Evolutionary conservation across 2,329 filamentous ascomycete species (phyloP), one percentile per base, ranked within the genome.

Genomic region (Exophiala viscosa): DNA sequence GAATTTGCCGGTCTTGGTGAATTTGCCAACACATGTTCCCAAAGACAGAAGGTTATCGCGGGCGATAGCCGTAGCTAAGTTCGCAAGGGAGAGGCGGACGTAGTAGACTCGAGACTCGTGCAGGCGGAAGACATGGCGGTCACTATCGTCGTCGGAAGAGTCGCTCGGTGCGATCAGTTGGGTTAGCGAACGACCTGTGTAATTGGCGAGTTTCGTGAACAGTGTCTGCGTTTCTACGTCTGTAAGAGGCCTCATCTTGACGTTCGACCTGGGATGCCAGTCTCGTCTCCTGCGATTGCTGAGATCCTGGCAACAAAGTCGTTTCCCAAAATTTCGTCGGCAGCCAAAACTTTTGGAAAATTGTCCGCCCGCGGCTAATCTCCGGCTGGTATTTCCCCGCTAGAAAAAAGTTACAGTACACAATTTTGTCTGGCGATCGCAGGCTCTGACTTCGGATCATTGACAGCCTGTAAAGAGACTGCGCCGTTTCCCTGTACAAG

Each of bases 1-100:
- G 76, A 99, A 97, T 72, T 97, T 96, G 59, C 90, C 90, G 3
- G 90, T 88, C 78, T 96, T 97, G 57, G 91, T 96, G 76, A 96
- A 95, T 70, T 96, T 96, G 66, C 90, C 90, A 10, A 97, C 74
- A 68, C 91, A 96, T 18, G 87, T 92, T 20, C 92, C 92, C n/a
- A 96, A 76, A 0, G 87, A 91, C 46, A 96, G 81, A 1, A 97
- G 81, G 67, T 86, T 87, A 62, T 88, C 86, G 63, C 90, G 85
- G 34, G 87, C 81, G 60, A 97, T 83, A 17, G 87, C 90, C 3
- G 88, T 95, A 31, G 93, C 91, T 35, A 97, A 77, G 71, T 97
- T 97, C 56, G 92, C 91, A 54, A 97, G 81, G 1, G 87, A 90
- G 59, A 95, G 84, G 56, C 88, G 85, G 38, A 96, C 87, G 67